Evolutionary conservation across 1,284 basidiomycete species (phyloP).

Genomic region (Cryptococcus sp.): DNA sequence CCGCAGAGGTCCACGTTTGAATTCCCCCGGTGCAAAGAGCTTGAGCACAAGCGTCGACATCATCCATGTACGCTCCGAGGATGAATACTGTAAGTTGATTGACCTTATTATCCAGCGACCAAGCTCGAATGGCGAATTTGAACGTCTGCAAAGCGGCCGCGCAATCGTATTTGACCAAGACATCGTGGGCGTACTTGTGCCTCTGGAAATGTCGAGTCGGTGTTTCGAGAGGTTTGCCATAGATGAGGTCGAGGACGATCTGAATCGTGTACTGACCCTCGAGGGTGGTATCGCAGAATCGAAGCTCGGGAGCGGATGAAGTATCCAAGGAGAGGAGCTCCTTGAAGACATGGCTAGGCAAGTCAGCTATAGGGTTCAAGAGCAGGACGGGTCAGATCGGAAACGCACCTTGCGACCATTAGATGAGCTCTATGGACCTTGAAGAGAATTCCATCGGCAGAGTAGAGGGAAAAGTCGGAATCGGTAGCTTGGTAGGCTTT

Average conservation of each 20-base stretch:
- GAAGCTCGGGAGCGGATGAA: no score
- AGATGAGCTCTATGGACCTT: background rate
- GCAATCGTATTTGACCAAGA: background rate
- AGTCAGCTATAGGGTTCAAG: no score
- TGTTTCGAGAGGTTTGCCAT: background rate
- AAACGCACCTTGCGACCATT: no score
- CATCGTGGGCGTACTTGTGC: background rate
- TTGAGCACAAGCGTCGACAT: background rate
- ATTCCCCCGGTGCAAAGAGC: background rate
- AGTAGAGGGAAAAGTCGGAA: background rate
- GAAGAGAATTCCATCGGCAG: background rate
- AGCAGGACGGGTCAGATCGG: no score
- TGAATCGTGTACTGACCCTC: background rate
- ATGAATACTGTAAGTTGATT: background rate
- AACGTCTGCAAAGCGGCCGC: background rate
- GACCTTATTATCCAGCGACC: background rate
- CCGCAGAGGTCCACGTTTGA: background rate
- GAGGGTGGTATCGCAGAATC: background rate
- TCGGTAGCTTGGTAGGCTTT: background rate
- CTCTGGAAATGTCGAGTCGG: background rate
- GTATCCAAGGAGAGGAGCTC: no score
- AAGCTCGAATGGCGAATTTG: background rate
- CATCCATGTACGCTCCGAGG: background rate
- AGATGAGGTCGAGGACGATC: background rate
- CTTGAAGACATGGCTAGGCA: no score